phyloP scores from a whole-genome alignment of 176 grass and related monocot genomes.

The Triticum urartu region DNA sequence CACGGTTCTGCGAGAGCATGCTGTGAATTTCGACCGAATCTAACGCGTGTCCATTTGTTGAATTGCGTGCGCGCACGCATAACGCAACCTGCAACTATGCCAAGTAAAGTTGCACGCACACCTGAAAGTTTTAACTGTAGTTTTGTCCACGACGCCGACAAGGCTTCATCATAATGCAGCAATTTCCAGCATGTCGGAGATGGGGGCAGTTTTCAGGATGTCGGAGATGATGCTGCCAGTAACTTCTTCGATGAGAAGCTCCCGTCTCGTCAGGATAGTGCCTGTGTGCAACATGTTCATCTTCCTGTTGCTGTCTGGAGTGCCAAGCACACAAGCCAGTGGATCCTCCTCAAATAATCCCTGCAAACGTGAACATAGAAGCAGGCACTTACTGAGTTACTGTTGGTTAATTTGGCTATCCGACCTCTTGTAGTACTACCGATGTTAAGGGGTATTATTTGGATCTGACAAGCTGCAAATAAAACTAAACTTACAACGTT shows the following conservation, averaged over 20 bases:
- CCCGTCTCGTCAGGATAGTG: conserved; percentile 22
- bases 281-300: not conserved
- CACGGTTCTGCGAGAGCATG: not conserved
- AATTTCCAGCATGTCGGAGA: not conserved
- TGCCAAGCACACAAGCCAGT: conserved; percentile 59
- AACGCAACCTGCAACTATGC: not conserved
- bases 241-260: conserved; percentile 34
- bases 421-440: too few relatives aligned
- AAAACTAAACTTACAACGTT: conserved; percentile 17
- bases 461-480: not conserved
- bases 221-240: not conserved
- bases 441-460: not conserved
- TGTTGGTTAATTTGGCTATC: too few relatives aligned
- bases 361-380: conserved; percentile 12
- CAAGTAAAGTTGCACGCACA: not conserved
- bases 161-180: not conserved
- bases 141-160: too few relatives aligned
- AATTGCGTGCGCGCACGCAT: too few relatives aligned
- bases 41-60: not conserved
- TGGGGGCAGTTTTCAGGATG: not conserved
- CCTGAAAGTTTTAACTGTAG: not conserved
- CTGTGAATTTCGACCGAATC: not conserved
- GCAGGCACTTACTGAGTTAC: not conserved
- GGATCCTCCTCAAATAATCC: conserved; percentile 51
- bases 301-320: conserved; percentile 30